These are phyloP conservation scores for Debaryomyces sp. DNA, from an alignment of 1,139 yeast genomes.

Conservation along the genomic window DNA sequence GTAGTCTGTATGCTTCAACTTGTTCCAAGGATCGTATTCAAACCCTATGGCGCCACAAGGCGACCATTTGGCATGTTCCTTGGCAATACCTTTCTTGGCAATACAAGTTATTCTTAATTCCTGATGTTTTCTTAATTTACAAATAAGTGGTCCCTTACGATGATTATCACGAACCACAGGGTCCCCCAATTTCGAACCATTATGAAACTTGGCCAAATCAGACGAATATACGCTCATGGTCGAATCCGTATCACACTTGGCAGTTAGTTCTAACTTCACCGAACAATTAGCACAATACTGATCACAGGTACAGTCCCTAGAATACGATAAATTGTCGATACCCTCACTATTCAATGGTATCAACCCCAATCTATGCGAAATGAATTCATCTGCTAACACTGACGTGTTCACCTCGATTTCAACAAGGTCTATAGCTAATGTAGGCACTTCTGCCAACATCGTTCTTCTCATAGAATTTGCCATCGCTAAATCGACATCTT, in stretches of 20 bases:
- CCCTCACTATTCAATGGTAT: conserved; percentile 86
- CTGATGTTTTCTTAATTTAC: conserved; percentile 92
- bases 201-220: conserved; percentile 64
- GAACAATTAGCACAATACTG: conserved; percentile 96
- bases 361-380: conserved; percentile 89
- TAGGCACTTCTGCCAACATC: conserved; percentile 96
- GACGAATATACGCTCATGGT: conserved; percentile 90
- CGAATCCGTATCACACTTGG: conserved; percentile 84
- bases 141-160: conserved; percentile 81
- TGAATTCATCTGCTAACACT: conserved; percentile 94
- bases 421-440: conserved; percentile 92
- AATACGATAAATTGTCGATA: conserved; percentile 76
- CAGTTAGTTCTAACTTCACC: conserved; percentile 82
- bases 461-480: conserved; percentile 92
- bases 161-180: conserved; percentile 83
- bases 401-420: conserved; percentile 93
- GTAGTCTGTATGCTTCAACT: conserved; percentile 89
- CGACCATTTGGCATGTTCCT: conserved; percentile 98
- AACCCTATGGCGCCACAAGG: conserved; percentile 97
- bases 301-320: conserved; percentile 97
- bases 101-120: conserved; percentile 87
- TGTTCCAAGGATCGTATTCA: conserved; percentile 99
- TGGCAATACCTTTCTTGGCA: conserved; percentile 97
- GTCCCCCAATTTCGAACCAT: conserved; percentile 62
- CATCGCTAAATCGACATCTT: conserved; percentile 85